Conservation (phyloP, 2,329 filamentous ascomycete genomes). For the Penicillium sp. region DNA sequence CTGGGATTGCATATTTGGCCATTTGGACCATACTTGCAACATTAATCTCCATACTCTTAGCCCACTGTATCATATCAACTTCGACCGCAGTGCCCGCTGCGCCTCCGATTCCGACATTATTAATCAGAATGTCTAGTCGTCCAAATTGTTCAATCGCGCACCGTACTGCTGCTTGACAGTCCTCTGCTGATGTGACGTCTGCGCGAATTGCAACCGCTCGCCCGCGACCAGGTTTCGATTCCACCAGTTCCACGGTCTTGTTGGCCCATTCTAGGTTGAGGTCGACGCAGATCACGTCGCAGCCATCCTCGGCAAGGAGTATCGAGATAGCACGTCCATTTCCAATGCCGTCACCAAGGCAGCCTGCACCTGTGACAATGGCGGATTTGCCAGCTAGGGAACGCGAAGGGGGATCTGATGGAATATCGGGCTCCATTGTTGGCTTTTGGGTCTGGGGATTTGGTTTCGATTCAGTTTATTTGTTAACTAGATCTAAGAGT, state of each 20-base stretch:
- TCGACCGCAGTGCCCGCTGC: constrained; percentile 59
- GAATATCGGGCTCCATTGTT: constrained; percentile 19
- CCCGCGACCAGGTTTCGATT: constrained; percentile 39
- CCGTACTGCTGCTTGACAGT: constrained; percentile 50
- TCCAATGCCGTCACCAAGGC: constrained; percentile 57
- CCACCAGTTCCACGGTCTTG: constrained; percentile 56
- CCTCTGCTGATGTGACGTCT: constrained; percentile 55
- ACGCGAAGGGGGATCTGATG: constrained; percentile 25
- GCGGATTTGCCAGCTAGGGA: constrained; percentile 27
- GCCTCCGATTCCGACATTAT: constrained; percentile 63
- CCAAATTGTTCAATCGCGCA: constrained; percentile 49
- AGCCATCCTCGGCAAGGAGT: constrained; percentile 59
- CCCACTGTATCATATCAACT: constrained; percentile 60
- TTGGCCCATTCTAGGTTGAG: constrained; percentile 50
- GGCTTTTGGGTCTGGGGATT: background rate
- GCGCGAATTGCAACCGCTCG: constrained; percentile 34
- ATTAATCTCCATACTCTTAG: constrained; percentile 59
- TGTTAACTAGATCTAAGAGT: background rate
- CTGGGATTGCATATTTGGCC: constrained; percentile 61
- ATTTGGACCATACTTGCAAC: constrained; percentile 66
- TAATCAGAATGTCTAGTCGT: constrained; percentile 62
- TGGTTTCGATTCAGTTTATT: background rate
- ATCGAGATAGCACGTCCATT: constrained; percentile 60
- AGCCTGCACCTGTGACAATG: constrained; percentile 61
- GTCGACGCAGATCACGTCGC: constrained; percentile 60